Evolutionary conservation across 768 basidiomycete genomes (phyloP), one percentile per base, ranked within the genome.

Genomic region (Lepiota venenata): DNA sequence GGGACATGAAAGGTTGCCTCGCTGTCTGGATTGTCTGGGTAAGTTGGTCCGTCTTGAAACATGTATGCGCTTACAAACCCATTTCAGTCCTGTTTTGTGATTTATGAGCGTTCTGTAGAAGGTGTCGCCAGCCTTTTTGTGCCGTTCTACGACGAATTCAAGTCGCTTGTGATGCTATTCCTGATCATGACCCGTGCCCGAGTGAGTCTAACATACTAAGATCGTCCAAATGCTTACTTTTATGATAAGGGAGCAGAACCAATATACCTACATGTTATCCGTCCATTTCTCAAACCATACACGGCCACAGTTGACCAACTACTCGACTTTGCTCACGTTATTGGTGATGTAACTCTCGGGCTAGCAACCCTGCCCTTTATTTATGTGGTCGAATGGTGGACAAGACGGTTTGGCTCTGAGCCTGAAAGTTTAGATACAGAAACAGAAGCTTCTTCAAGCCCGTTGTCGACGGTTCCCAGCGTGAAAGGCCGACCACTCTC

Each of bases 11-110:
- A 67, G 90, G 91, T 16, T 85, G 83, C 64, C 72, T 93, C 45
- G 82, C 88, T 36, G 81, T 93, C 12, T 93, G 92, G 92, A 76
- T 90, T 40, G 83, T 93, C 58, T 93, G 89, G 88, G 91, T 90
- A 71, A 70, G 74, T 68, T 49, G 10, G 20, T 37, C 46, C 20
- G 50, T 54, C 45, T 41, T 21, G 15, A 8, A 32, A 27, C 40
- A 43, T 46, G 12, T 16, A 55, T 20, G 21, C 16, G 39, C 52
- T 36, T 57, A 63, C 51, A 29, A 25, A n/a, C 37, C n/a, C 16
- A 36, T 56, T 58, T 25, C 42, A 91, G 88, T 83, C 80, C 61
- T 88, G 84, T 63, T 79, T 87, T 61, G 74, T 81, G 20, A 69
- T 74, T 25, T 87, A 89, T 57, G 91, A 93, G 67, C 76, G 82